Conservation (phyloP, 2,329 filamentous ascomycete genomes). For the Pseudogymnoascus sp. region DNA sequence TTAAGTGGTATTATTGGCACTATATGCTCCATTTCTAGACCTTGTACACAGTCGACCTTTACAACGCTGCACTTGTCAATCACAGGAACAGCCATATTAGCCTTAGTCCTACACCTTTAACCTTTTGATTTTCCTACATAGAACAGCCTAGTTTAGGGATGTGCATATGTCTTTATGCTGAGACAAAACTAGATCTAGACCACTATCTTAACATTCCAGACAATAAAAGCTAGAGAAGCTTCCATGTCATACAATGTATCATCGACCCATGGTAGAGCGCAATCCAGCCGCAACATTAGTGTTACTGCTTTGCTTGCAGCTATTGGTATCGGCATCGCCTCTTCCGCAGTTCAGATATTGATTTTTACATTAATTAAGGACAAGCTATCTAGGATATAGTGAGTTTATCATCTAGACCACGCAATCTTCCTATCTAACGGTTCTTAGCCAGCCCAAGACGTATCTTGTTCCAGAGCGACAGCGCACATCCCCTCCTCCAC, state of each 20-base stretch:
- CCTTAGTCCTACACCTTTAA: no score
- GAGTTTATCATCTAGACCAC: conserved; percentile 30
- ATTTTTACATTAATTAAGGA: conserved; percentile 72
- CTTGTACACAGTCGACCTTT: no score
- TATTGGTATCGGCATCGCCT: conserved; percentile 23
- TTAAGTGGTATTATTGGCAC: no score
- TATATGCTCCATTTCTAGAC: no score
- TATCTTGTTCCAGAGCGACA: conserved; percentile 81
- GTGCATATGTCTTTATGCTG: no score
- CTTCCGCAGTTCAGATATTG: conserved; percentile 44
- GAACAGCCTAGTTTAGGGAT: no score
- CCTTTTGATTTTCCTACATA: no score
- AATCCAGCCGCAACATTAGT: conserved; percentile 24
- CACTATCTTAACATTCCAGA: no score
- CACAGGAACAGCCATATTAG: no score
- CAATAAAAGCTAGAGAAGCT: background rate
- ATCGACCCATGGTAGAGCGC: conserved; percentile 16
- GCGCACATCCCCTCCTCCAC: conserved; percentile 65
- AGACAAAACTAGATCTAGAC: no score
- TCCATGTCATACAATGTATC: background rate
- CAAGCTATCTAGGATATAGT: conserved; percentile 79
- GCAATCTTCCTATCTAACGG: conserved; percentile 15
- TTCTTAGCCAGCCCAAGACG: conserved; percentile 65
- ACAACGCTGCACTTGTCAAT: no score
- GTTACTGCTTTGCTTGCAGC: conserved; percentile 28